Evolutionary conservation across 2,329 filamentous ascomycete species (phyloP).

Genomic region (Hymenoscyphus scutula): DNA sequence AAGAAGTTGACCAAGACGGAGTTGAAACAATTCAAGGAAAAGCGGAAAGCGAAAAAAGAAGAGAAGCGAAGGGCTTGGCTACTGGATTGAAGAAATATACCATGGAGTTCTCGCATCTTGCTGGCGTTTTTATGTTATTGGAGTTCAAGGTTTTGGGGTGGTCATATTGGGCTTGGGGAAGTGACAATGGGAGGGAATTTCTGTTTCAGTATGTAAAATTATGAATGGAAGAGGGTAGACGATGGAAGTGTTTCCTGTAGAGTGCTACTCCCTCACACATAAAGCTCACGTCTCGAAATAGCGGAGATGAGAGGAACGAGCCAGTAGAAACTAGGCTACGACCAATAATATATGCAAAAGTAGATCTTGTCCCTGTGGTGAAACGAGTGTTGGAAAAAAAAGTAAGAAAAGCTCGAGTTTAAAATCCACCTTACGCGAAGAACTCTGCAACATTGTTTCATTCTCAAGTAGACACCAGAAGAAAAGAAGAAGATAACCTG

Average conservation of each 20-base stretch:
- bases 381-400: no score
- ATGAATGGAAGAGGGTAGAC: background rate
- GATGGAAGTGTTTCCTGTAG: background rate
- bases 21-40: slow-evolving; percentile 88
- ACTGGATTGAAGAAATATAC: slow-evolving; percentile 60
- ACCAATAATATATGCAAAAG: background rate
- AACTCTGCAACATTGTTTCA: no score
- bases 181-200: background rate
- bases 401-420: no score
- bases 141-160: background rate
- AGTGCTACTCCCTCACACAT: no score
- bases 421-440: no score
- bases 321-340: background rate
- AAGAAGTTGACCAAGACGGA: slow-evolving; percentile 85
- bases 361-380: background rate
- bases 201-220: background rate
- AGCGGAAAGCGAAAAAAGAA: slow-evolving; percentile 84
- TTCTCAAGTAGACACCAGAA: no score
- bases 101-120: slow-evolving; percentile 10
- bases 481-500: no score
- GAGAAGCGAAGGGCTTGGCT: slow-evolving; percentile 93
- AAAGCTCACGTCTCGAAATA: background rate
- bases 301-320: no score
- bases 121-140: slow-evolving; percentile 9
- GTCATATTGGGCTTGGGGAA: background rate